Evolutionary conservation across 306 rosid genomes (phyloP).

Genomic region (Glycine latifolia): DNA sequence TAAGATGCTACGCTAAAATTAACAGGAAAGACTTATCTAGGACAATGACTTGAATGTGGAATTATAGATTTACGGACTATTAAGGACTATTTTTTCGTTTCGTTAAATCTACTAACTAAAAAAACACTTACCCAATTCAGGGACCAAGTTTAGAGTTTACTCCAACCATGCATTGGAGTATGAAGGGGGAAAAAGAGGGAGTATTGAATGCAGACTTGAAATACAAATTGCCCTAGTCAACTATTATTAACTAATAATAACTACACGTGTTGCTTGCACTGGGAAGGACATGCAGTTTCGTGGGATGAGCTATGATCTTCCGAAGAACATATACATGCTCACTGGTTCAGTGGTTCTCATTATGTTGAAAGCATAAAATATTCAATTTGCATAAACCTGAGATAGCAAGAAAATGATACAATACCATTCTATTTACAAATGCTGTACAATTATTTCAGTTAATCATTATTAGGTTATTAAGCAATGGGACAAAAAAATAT

Average conservation of each 20-base stretch:
- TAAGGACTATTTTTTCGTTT: neutral
- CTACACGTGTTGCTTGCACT: neutral
- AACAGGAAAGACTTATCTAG: no score
- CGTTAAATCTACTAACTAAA: neutral
- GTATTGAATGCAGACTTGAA: neutral
- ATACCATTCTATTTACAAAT: slow-evolving; percentile 73
- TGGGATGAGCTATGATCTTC: neutral
- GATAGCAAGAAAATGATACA: slow-evolving; percentile 8
- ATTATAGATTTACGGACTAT: neutral
- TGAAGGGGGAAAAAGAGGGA: neutral
- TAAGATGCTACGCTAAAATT: no score
- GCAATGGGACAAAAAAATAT: slow-evolving; percentile 43
- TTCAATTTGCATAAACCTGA: slow-evolving; percentile 16
- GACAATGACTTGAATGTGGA: neutral
- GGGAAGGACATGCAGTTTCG: neutral
- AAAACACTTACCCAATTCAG: neutral
- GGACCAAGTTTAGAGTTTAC: neutral
- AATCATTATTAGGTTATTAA: slow-evolving; percentile 63
- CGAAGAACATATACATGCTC: neutral
- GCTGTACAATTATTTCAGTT: slow-evolving; percentile 74
- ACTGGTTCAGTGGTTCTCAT: neutral
- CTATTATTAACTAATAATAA: no score
- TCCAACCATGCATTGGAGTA: neutral
- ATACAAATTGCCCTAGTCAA: neutral
- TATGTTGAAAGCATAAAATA: slow-evolving; percentile 27